A percentile compares a stretch with the other conserved stretches of the same genome.
phyloP scores from a whole-genome alignment of 306 rosid genomes.

The Trichosanthes truncata region DNA sequence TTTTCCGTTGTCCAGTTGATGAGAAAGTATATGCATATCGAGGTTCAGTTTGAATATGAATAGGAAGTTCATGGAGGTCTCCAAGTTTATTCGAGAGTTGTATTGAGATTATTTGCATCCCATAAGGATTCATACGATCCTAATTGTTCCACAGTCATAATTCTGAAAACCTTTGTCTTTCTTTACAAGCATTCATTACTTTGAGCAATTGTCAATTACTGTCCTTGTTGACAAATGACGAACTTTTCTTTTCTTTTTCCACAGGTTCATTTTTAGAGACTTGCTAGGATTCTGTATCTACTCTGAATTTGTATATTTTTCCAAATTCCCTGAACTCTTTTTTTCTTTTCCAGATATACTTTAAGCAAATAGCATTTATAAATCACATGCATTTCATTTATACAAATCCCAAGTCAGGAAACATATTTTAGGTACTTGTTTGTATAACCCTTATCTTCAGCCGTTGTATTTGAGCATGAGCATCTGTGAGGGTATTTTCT shows the following conservation, averaged over 20 bases:
- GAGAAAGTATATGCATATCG: constrained; percentile 49
- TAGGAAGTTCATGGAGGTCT: constrained; percentile 17
- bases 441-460: not conserved
- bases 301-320: not conserved
- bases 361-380: not conserved
- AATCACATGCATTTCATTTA: not conserved
- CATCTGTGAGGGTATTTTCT: not conserved
- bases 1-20: constrained; percentile 50
- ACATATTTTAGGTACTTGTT: not conserved
- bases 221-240: not conserved
- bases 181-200: constrained; percentile 5
- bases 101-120: not conserved
- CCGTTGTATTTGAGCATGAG: not conserved
- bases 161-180: not conserved
- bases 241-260: not conserved
- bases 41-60: constrained; percentile 54
- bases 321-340: not conserved
- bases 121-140: not conserved
- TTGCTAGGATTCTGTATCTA: constrained; percentile 3
- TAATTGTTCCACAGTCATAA: not conserved
- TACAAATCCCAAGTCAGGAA: not conserved
- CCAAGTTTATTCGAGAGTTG: not conserved
- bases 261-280: constrained; percentile 1
- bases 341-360: not conserved
- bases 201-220: constrained; percentile 2